These are phyloP conservation scores for Musa troglodytarum DNA, from an alignment of 176 grass and related monocot genomes.

Conservation along the genomic window DNA sequence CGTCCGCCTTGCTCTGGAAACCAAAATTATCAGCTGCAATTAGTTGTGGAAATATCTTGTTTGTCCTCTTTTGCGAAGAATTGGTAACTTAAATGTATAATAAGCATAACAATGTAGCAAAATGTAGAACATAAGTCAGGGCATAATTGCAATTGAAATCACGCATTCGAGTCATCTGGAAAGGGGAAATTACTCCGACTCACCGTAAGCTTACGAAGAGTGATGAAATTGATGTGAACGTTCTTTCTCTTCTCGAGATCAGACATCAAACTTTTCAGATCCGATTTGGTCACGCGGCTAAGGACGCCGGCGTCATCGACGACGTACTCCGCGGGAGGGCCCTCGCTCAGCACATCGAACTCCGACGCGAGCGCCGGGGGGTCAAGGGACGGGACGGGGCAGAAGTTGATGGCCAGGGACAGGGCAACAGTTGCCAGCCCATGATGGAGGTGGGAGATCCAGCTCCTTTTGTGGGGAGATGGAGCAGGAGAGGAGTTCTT, in stretches of 20 bases:
- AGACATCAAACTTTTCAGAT: conserved; percentile 57
- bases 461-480: conserved; percentile 20
- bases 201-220: conserved; percentile 91
- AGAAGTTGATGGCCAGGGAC: conserved; percentile 63
- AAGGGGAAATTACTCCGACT: not conserved
- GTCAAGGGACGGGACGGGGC: conserved; percentile 31
- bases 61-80: not conserved
- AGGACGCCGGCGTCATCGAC: conserved; percentile 93
- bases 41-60: not conserved
- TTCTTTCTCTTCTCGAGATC: conserved; percentile 85
- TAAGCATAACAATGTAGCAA: not conserved
- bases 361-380: conserved; percentile 54
- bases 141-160: not conserved
- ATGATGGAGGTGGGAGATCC: conserved; percentile 67
- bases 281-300: conserved; percentile 91
- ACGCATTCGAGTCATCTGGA: too few species aligned
- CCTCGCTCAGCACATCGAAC: conserved; percentile 83
- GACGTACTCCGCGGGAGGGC: conserved; percentile 66
- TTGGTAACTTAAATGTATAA: not conserved
- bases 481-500: conserved; percentile 21
- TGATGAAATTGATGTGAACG: conserved; percentile 81
- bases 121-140: not conserved
- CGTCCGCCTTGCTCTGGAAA: conserved; percentile 92
- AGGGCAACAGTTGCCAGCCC: conserved; percentile 62
- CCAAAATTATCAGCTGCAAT: not conserved